Base-by-base conservation (phyloP, 495 filamentous ascomycete genomes). In the Penicillium desertorum region DNA sequence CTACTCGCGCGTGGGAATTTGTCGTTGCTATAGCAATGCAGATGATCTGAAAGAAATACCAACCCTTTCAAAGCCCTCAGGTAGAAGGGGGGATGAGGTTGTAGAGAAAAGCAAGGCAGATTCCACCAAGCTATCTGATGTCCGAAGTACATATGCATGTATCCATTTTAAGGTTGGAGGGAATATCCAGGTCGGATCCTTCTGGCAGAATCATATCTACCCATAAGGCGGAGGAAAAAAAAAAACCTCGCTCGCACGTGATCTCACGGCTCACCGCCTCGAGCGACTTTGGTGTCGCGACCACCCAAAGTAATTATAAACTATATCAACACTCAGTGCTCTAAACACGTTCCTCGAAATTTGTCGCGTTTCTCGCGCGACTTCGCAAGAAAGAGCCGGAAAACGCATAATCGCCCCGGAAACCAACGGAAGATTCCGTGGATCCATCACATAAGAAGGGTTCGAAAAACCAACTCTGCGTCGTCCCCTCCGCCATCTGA, bases 401-500 rank as follows among this genome's bases (percentile, higher is more conserved):
- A 29, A n/a, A 16, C 16, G 20, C 4, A 9, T 7, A 19, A 29
- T 17, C 2, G 44, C 0, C 12, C 23, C 14, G 2, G 4, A 46
- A 17, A 3, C 44, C 44, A 29, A 39, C 16, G 44, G 14, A 29
- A 27, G 1, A n/a, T 16, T n/a, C 4, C 23, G 12, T 11, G 23
- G 20, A 37, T 39, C 25, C 14, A 32, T 36, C 20, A 3, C n/a
- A 23, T 23, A 25, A 68, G 65, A 77, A 75, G 74, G 73, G 74
- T 77, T 76, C 65, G 71, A 69, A 64, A 64, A 64, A 45, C 59
- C 62, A 68, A 50, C 54, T 59, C 51, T 55, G 47, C 51, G 62
- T 56, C 67, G n/a, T n/a, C 25, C 41, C 68, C 62, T 61, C 60
- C 65, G 61, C 59, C 58, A 59, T 81, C 77, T 82, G 73, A 82